Conservation (phyloP, 352 stramenopile species). For the Globisporangium megalacanthum region DNA sequence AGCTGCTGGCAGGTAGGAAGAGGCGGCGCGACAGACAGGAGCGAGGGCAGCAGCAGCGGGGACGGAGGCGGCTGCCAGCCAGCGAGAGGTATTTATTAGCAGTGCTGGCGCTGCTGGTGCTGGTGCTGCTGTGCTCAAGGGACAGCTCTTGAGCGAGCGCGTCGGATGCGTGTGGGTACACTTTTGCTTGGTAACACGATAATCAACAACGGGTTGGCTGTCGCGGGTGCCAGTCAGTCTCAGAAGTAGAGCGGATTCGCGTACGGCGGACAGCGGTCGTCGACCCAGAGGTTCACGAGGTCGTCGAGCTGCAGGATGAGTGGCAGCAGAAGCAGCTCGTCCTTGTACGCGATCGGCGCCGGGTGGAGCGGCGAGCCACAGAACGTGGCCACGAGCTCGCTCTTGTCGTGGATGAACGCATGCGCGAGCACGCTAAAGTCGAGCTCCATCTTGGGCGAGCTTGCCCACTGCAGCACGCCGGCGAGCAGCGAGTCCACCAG, state of each 20-base stretch:
- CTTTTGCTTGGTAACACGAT: not conserved
- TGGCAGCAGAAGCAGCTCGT: constrained; percentile 51
- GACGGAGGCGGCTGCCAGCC: not conserved
- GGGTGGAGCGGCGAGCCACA: constrained; percentile 45
- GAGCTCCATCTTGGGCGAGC: constrained; percentile 36
- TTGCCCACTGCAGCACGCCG: constrained; percentile 34
- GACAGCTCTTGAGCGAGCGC: not conserved
- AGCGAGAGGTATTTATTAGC: constrained; percentile 1
- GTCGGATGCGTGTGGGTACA: not conserved
- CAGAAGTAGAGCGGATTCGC: constrained; percentile 66
- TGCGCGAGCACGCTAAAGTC: constrained; percentile 60
- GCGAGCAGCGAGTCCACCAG: constrained; percentile 49
- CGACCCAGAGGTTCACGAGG: constrained; percentile 69
- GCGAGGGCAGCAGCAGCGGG: not conserved
- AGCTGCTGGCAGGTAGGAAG: not conserved
- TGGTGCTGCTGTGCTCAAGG: not conserved
- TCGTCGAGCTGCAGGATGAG: constrained; percentile 66
- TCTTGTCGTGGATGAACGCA: constrained; percentile 46
- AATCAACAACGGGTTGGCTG: not conserved
- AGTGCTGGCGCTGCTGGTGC: not conserved
- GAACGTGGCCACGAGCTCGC: constrained; percentile 52
- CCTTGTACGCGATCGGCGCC: constrained; percentile 46
- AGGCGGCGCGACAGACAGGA: no score
- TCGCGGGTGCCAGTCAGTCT: not conserved
- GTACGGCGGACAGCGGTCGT: constrained; percentile 63